Conservation (phyloP, 305 asterid genomes). For the Fraxinus ornus region DNA sequence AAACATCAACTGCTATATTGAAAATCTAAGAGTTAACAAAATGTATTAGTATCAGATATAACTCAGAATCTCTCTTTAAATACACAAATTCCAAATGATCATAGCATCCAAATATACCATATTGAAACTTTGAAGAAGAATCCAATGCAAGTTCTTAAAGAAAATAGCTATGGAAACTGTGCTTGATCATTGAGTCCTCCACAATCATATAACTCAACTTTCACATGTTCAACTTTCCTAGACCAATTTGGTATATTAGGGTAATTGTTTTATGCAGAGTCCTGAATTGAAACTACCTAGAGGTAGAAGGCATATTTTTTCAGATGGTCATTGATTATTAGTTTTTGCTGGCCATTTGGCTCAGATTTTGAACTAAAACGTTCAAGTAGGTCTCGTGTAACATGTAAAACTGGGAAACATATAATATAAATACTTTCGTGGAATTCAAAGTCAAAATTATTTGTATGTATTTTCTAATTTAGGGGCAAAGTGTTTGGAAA, state of each 20-base stretch:
- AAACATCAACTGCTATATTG: slow-evolving; percentile 61
- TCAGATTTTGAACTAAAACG: too few species aligned
- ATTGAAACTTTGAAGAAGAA: background rate
- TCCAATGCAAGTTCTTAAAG: background rate
- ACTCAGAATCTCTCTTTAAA: background rate
- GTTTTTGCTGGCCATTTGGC: too few species aligned
- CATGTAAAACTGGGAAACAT: too few species aligned
- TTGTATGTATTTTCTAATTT: too few species aligned
- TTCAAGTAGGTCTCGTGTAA: too few species aligned
- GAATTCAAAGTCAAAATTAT: too few species aligned
- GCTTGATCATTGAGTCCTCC: background rate
- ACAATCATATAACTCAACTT: background rate
- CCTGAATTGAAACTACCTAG: background rate
- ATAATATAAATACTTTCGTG: too few species aligned
- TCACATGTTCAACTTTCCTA: background rate
- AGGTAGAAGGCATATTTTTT: background rate
- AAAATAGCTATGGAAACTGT: background rate
- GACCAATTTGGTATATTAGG: background rate
- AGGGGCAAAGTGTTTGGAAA: too few species aligned
- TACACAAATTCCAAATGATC: background rate
- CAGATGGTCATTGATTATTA: background rate
- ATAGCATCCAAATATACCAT: background rate
- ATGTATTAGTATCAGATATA: background rate
- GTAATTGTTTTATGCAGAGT: background rate
- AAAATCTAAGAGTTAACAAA: slow-evolving; percentile 36